Base-by-base conservation (phyloP, 2,329 filamentous ascomycete genomes). In the Emydomyces testavorans region DNA sequence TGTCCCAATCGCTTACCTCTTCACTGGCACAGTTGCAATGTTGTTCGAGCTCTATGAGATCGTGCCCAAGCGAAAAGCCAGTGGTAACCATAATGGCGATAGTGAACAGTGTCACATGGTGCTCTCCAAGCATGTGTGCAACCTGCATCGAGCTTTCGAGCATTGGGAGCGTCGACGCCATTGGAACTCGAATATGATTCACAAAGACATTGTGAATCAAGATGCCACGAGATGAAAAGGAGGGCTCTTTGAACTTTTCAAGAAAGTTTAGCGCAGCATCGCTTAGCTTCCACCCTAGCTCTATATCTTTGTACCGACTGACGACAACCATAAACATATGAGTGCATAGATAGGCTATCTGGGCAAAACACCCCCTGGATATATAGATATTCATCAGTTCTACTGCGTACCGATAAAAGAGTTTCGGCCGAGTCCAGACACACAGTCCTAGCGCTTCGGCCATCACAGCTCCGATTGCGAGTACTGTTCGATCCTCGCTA, bases 341-440 rank as follows among this genome's bases (percentile, higher is more conserved):
- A 4, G 76, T 67, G 54, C 76, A 80, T 10, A 74, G 75, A 23
- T 81, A 65, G 4, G 75, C 74, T 15, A 74, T 70, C 52, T 81
- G 78, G 2, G 74, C 66, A 50, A 78, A 77, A 0, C 72, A 67
- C 1, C 76, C 77, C 10, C 66, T 63, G 38, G 74, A 68, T 1
- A 81, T 65, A 54, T 79, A 74, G 16, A 75, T 58, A 24, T 72
- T 67, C 57, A 81, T 68, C 57, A 79, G 70, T 52, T 75, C 71
- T n/a, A 81, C 66, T 0, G 75, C 74, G 53, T 73, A 69, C 42
- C 77, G 74, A 56, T 78, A 79, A 62, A 79, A 81, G 2, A 77
- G 65, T 35, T 78, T 62, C 4, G 73, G 67, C 56, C 80, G 73
- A 29, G 71, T 74, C 78, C 78, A 81, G 55, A 77, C 79, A 0